Conservation (phyloP, 805 yeast genomes). For the Kluyveromyces wickerhamii region DNA sequence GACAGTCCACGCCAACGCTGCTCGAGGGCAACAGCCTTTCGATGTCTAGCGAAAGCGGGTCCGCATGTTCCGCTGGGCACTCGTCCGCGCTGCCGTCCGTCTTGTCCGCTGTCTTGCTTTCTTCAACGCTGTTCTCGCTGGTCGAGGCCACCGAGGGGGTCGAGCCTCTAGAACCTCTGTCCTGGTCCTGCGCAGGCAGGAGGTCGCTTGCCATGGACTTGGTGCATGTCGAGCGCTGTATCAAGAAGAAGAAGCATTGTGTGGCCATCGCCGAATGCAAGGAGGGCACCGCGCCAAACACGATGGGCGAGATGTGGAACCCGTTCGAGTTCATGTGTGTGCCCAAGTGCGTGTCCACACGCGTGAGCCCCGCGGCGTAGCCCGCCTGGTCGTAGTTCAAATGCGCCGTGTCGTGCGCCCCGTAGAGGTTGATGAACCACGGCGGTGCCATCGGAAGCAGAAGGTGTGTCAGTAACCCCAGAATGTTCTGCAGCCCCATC, state of each 20-base stretch:
- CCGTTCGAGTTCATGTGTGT: constrained; percentile 53
- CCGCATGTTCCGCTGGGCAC: no score
- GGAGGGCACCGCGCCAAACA: constrained; percentile 59
- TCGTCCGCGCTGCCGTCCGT: no score
- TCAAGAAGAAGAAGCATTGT: constrained; percentile 37
- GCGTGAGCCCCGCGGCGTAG: constrained; percentile 61
- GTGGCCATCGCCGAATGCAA: constrained; percentile 62
- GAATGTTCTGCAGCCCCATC: constrained; percentile 51
- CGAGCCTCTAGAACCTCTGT: no score
- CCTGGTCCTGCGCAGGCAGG: no score
- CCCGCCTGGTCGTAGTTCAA: constrained; percentile 59
- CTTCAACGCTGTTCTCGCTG: no score
- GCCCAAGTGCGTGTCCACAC: constrained; percentile 58
- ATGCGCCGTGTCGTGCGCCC: constrained; percentile 38
- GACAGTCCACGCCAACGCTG: neutral
- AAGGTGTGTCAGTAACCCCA: constrained; percentile 54
- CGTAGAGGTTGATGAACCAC: constrained; percentile 59
- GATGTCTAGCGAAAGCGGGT: no score
- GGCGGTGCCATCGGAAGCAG: constrained; percentile 68
- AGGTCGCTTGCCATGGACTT: constrained; percentile 16
- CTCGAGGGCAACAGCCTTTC: no score
- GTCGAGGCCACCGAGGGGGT: no score
- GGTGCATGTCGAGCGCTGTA: constrained; percentile 28
- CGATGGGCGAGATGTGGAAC: constrained; percentile 60
- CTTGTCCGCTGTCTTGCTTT: no score